Percentiles rank a stretch among this genome's conserved stretches.
These are phyloP conservation scores for Curvularia lunata DNA, from an alignment of 2,329 filamentous ascomycete species.

Conservation along the genomic window DNA sequence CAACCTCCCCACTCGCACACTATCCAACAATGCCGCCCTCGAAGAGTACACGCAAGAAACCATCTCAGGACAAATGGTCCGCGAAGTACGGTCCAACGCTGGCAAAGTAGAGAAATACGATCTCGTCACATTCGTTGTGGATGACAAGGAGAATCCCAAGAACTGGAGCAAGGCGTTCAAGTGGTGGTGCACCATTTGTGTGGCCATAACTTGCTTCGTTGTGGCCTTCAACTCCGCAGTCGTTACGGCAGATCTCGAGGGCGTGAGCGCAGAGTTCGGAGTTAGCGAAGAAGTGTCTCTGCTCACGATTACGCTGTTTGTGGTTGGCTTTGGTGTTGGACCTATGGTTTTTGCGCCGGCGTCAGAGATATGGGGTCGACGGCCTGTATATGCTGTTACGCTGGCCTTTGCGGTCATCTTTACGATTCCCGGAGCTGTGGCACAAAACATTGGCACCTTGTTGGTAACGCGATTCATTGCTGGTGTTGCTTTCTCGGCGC, in stretches of 20 bases:
- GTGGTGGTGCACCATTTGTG: constrained; percentile 82
- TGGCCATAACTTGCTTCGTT: constrained; percentile 63
- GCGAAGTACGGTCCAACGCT: constrained; percentile 61
- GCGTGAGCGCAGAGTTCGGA: constrained; percentile 67
- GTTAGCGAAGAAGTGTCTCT: constrained; percentile 76
- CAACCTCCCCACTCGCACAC: constrained; percentile 70
- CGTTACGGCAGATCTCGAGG: constrained; percentile 76
- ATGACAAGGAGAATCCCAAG: constrained; percentile 81
- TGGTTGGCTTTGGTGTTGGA: constrained; percentile 80
- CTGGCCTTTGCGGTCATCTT: constrained; percentile 76
- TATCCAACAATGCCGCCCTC: constrained; percentile 62
- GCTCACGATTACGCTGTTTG: constrained; percentile 76
- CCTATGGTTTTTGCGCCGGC: constrained; percentile 82
- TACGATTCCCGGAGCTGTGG: constrained; percentile 78
- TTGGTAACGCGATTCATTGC: constrained; percentile 79
- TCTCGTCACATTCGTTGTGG: constrained; percentile 72
- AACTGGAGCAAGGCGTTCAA: constrained; percentile 81
- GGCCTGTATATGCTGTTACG: constrained; percentile 73
- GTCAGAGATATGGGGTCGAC: constrained; percentile 75
- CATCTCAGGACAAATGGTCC: constrained; percentile 65
- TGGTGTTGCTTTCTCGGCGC: constrained; percentile 82
- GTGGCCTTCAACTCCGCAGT: constrained; percentile 67
- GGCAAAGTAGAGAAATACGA: constrained; percentile 61
- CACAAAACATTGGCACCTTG: constrained; percentile 77
- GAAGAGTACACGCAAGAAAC: constrained; percentile 72